Percentiles rank a stretch among this genome's conserved stretches.
These are phyloP conservation scores for Coelastrella sp. DNA, from an alignment of 139 green algal genomes.

Conservation along the genomic window DNA sequence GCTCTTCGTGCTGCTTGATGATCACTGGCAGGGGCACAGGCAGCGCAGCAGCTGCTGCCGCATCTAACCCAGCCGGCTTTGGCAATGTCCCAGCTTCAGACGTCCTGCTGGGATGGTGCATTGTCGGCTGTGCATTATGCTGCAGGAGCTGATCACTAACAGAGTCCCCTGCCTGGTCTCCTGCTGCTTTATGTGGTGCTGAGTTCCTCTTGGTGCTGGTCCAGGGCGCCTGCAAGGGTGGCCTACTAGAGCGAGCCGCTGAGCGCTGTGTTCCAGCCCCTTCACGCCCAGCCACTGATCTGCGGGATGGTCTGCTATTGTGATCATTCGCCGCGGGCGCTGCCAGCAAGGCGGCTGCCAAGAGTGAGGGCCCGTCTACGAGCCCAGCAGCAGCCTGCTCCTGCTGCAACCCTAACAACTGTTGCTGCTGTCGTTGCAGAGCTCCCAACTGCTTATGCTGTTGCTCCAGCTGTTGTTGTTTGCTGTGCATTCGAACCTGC, in stretches of 20 bases:
- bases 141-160: neutral
- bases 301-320: neutral
- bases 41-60: slow-evolving; percentile 3
- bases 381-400: neutral
- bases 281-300: neutral
- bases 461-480: slow-evolving; percentile 12
- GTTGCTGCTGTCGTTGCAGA: slow-evolving; percentile 28
- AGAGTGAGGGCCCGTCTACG: neutral
- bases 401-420: neutral
- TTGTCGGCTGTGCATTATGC: neutral
- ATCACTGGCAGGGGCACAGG: neutral
- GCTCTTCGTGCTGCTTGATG: neutral
- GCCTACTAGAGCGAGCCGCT: neutral
- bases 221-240: neutral
- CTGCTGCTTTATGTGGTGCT: neutral
- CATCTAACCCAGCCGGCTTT: neutral
- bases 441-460: neutral
- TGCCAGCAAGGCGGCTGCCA: neutral
- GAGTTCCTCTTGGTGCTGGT: neutral
- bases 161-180: neutral
- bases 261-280: neutral
- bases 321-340: neutral
- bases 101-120: neutral
- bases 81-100: neutral
- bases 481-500: slow-evolving; percentile 4